Evolutionary conservation across 73 alveolate species (phyloP).

Genomic region (Paramecium bursaria): DNA sequence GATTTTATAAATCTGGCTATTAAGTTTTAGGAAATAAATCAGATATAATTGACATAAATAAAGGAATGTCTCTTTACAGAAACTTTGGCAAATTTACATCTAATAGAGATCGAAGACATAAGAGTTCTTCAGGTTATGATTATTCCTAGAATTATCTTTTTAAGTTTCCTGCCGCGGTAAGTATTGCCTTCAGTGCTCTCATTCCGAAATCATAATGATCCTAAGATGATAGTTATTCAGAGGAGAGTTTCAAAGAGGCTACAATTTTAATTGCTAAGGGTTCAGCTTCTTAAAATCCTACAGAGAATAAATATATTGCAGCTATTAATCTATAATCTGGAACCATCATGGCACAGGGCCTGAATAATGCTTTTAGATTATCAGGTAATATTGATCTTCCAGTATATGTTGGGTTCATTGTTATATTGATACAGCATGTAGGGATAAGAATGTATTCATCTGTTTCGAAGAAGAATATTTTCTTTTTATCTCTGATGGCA

Average conservation of each 20-base stretch:
- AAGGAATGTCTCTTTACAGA: conserved; percentile 97
- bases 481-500: conserved; percentile 76
- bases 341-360: conserved; percentile 99
- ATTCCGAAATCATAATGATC: conserved; percentile 99
- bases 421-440: conserved; percentile 95
- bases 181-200: conserved; percentile 99
- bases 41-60: conserved; percentile 96
- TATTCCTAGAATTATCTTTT: conserved; percentile 92
- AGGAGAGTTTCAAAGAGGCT: conserved; percentile 83
- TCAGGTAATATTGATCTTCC: conserved; percentile 98
- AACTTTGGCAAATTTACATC: conserved; percentile 99
- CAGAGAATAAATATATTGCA: conserved; percentile 93
- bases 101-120: conserved; percentile 94
- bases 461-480: conserved; percentile 74
- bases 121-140: conserved; percentile 87
- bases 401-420: conserved; percentile 98
- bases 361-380: conserved; percentile 95
- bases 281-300: conserved; percentile 96
- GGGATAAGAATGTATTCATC: conserved; percentile 80
- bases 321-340: conserved; percentile 96
- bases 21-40: conserved; percentile 99
- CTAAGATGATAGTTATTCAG: conserved; percentile 96
- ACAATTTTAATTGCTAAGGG: conserved; percentile 79
- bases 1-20: conserved; percentile 95
- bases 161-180: conserved; percentile 98